A percentile compares a stretch with the other conserved stretches of the same genome.
These are phyloP conservation scores for Amanita fuliginea DNA, from an alignment of 768 basidiomycete genomes.

Conservation along the genomic window DNA sequence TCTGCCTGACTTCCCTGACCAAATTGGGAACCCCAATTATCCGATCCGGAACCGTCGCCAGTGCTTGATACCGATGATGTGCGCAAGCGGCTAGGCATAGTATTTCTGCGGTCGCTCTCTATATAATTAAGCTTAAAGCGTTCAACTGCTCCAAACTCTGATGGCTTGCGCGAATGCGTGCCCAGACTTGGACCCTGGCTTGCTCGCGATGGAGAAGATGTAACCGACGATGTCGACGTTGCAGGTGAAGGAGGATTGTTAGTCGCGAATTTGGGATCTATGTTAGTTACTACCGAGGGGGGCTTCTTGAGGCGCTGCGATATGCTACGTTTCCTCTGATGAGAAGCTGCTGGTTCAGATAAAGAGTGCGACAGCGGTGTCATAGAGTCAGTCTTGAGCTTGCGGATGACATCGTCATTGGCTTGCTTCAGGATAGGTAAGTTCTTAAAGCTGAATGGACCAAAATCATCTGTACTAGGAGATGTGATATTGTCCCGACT, in stretches of 20 bases:
- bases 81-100: slow-evolving; percentile 80
- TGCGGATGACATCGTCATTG: slow-evolving; percentile 96
- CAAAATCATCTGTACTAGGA: slow-evolving; percentile 81
- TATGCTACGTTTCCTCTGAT: slow-evolving; percentile 67
- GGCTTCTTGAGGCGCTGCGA: slow-evolving; percentile 78
- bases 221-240: slow-evolving; percentile 84
- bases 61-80: slow-evolving; percentile 79
- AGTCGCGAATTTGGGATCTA: slow-evolving; percentile 47
- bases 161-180: slow-evolving; percentile 74
- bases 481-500: slow-evolving; percentile 33
- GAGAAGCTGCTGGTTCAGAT: slow-evolving; percentile 47
- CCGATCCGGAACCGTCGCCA: slow-evolving; percentile 71
- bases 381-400: slow-evolving; percentile 87
- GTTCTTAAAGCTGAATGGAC: slow-evolving; percentile 98
- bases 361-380: slow-evolving; percentile 65
- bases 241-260: slow-evolving; percentile 89
- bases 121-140: slow-evolving; percentile 79
- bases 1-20: slow-evolving; percentile 48
- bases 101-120: slow-evolving; percentile 67
- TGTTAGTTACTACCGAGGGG: slow-evolving; percentile 60
- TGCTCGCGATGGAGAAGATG: slow-evolving; percentile 77
- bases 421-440: slow-evolving; percentile 92
- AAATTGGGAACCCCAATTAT: slow-evolving; percentile 53
- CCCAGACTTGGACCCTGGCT: slow-evolving; percentile 50
- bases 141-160: slow-evolving; percentile 81